phyloP scores from a whole-genome alignment of 495 filamentous ascomycete genomes.

The Polyplosphaeria fusca region DNA sequence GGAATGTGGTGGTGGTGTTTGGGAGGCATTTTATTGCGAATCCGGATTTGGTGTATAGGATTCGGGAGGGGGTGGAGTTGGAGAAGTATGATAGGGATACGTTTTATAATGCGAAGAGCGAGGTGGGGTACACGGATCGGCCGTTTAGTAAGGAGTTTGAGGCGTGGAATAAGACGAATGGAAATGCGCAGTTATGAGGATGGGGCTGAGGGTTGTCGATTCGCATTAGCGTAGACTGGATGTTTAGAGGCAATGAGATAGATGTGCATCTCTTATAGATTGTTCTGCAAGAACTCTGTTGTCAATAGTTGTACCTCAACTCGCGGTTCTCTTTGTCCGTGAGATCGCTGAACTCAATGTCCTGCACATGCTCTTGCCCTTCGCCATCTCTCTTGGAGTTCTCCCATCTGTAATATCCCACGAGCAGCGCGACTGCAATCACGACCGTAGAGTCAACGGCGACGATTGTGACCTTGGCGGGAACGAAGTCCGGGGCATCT shows the following conservation, averaged over 20 bases:
- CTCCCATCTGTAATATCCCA: conserved; percentile 7
- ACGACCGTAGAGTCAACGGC: conserved; percentile 4
- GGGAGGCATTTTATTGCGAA: conserved; percentile 67
- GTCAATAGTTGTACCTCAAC: conserved; percentile 16
- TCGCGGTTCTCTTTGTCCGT: conserved; percentile 16
- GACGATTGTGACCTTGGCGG: conserved; percentile 7
- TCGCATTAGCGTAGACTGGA: too few relatives aligned
- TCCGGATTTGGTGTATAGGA: conserved; percentile 65
- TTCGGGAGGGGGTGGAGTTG: conserved; percentile 56
- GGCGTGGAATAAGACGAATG: neutral
- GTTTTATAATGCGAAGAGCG: conserved; percentile 55
- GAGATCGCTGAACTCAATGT: conserved; percentile 18
- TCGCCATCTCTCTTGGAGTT: conserved; percentile 3
- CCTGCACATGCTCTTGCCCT: neutral
- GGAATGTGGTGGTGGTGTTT: conserved; percentile 52
- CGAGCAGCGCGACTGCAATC: neutral
- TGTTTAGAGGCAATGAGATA: too few relatives aligned
- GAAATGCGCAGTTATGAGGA: neutral
- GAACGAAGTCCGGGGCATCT: conserved; percentile 45
- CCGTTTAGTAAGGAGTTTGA: conserved; percentile 56
- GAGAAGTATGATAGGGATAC: conserved; percentile 53
- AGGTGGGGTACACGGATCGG: conserved; percentile 65
- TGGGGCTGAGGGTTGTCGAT: too few relatives aligned
- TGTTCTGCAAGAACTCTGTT: too few relatives aligned
- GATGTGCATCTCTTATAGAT: too few relatives aligned